Conservation (phyloP, 441 rosid species). For the Adansonia gregorii region DNA sequence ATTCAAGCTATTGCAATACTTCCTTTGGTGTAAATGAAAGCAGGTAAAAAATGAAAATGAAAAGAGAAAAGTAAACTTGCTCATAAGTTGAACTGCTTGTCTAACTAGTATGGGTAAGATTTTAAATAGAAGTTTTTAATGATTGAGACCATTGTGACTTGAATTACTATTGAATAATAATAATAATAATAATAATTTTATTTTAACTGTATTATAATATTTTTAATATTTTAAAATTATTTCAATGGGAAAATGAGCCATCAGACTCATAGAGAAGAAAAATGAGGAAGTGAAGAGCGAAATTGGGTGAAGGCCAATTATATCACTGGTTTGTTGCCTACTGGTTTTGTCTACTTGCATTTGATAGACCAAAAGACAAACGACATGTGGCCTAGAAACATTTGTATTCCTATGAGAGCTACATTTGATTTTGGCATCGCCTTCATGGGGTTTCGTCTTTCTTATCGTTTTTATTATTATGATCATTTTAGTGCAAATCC, state of each 20-base stretch:
- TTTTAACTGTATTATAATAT: too few relatives aligned
- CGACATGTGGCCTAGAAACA: slow-evolving; percentile 23
- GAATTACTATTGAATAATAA: too few relatives aligned
- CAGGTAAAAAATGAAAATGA: neutral
- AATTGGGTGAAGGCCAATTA: neutral
- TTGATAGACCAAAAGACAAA: slow-evolving; percentile 19
- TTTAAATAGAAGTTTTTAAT: too few relatives aligned
- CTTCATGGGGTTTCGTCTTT: slow-evolving; percentile 12
- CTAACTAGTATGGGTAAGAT: too few relatives aligned
- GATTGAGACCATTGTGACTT: too few relatives aligned
- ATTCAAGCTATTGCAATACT: neutral
- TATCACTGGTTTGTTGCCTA: neutral
- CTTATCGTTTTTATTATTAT: neutral
- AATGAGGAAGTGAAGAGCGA: neutral
- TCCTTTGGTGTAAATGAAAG: neutral
- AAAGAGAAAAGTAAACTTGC: neutral
- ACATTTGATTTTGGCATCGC: slow-evolving; percentile 14
- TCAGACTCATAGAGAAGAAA: neutral
- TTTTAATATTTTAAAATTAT: too few relatives aligned
- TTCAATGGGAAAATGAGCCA: too few relatives aligned
- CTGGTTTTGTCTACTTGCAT: neutral
- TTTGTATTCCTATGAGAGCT: slow-evolving; percentile 18
- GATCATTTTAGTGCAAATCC: slow-evolving; percentile 16
- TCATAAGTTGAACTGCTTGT: too few relatives aligned
- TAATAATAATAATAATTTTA: too few relatives aligned